Conservation (phyloP, 768 basidiomycete species). For the Tylopilus rubrobrunneus region DNA sequence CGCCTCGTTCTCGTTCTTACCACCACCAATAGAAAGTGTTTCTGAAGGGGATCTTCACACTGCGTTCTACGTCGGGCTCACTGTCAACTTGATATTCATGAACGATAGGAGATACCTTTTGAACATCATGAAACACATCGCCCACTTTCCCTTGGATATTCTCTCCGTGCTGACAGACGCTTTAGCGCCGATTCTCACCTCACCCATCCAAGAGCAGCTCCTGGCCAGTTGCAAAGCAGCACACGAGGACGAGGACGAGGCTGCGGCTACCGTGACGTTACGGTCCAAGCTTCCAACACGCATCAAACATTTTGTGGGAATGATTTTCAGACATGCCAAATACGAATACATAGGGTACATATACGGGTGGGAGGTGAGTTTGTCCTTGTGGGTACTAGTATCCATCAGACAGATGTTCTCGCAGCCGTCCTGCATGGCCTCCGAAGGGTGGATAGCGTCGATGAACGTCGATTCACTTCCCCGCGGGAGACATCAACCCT, state of each 20-base stretch:
- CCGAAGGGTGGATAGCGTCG: conserved; percentile 40
- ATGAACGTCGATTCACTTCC: conserved; percentile 41
- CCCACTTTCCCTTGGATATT: conserved; percentile 40
- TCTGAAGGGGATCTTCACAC: conserved; percentile 33
- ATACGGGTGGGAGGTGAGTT: conserved; percentile 46
- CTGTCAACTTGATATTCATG: conserved; percentile 38
- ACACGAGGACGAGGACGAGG: conserved; percentile 30
- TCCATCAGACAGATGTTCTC: neutral
- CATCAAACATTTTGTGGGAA: conserved; percentile 46
- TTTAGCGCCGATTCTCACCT: conserved; percentile 33
- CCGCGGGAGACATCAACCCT: conserved; percentile 45
- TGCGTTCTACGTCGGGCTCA: conserved; percentile 35
- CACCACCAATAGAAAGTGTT: conserved; percentile 16
- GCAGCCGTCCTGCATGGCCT: conserved; percentile 35
- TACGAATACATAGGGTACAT: conserved; percentile 43
- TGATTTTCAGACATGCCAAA: conserved; percentile 40
- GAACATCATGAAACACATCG: conserved; percentile 31
- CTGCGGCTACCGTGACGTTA: conserved; percentile 22
- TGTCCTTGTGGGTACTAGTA: neutral
- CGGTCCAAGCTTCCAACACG: conserved; percentile 22
- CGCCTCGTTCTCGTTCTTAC: conserved; percentile 26
- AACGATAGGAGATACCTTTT: conserved; percentile 30
- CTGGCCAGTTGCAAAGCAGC: conserved; percentile 28
- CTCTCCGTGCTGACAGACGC: conserved; percentile 38
- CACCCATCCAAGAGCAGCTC: conserved; percentile 24